A percentile compares a stretch with the other conserved stretches of the same genome.
These are phyloP conservation scores for Rosa multiflora DNA, from an alignment of 306 rosid genomes.

Conservation along the genomic window DNA sequence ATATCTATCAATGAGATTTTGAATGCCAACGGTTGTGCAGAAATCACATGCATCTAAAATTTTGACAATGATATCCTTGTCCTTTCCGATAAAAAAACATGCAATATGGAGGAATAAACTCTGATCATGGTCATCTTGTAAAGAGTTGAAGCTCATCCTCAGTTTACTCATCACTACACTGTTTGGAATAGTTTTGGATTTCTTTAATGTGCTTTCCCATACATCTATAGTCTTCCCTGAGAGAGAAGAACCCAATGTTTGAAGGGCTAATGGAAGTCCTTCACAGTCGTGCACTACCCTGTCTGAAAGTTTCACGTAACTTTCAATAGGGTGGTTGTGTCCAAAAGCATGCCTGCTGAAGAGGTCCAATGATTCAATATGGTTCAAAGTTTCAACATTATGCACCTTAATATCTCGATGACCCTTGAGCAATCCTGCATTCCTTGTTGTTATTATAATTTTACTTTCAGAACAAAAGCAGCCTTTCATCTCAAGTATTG, in stretches of 20 bases:
- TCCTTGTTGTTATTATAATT: neutral
- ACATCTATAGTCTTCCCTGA: neutral
- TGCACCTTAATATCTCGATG: neutral
- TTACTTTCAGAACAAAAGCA: too few relatives aligned
- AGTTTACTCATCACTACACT: too few relatives aligned
- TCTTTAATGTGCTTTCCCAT: neutral
- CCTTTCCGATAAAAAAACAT: neutral
- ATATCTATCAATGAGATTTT: constrained; percentile 8
- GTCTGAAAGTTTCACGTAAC: neutral
- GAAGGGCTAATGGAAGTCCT: neutral
- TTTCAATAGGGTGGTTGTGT: neutral
- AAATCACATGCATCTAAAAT: neutral
- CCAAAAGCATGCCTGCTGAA: neutral
- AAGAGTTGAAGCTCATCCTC: neutral
- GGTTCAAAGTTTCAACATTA: neutral
- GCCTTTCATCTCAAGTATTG: neutral
- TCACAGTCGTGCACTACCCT: neutral
- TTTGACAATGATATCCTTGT: neutral
- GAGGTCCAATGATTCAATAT: neutral
- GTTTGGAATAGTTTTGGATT: neutral
- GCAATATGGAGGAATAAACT: constrained; percentile 1
- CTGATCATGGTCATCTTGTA: neutral
- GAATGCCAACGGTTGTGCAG: neutral
- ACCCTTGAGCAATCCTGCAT: neutral
- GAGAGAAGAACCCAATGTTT: neutral